Percentiles rank a stretch among this genome's conserved stretches.
phyloP scores from a whole-genome alignment of 106 monocot genomes.

The Dendrobium officinale region DNA sequence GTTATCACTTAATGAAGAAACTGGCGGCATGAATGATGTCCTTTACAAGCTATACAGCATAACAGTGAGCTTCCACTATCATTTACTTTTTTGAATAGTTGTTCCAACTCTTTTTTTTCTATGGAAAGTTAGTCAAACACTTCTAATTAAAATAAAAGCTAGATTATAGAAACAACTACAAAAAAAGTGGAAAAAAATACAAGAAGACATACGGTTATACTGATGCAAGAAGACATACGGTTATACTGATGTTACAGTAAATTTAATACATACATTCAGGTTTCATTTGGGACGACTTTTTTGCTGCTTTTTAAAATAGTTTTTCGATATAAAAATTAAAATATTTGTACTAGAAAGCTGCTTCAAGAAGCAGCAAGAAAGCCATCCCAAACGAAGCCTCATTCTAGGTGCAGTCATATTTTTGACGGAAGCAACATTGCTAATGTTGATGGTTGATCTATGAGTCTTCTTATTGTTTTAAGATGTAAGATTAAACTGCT shows the following conservation, averaged over 20 bases:
- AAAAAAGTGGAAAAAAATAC: background rate
- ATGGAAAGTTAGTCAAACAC: background rate
- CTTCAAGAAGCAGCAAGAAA: too few species aligned
- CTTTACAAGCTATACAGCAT: conserved; percentile 77
- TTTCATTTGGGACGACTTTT: too few species aligned
- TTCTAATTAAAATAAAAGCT: background rate
- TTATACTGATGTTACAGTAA: background rate
- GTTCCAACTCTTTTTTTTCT: background rate
- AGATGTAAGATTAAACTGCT: background rate
- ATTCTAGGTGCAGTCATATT: background rate
- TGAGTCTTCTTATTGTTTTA: background rate
- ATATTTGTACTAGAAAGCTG: too few species aligned
- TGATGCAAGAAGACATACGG: background rate
- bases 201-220: background rate
- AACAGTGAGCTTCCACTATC: conserved; percentile 37
- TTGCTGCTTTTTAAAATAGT: too few species aligned
- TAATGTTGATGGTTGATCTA: background rate
- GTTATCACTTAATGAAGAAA: conserved; percentile 88
- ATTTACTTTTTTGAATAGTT: background rate
- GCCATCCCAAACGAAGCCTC: too few species aligned
- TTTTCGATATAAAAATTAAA: too few species aligned
- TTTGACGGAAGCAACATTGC: background rate
- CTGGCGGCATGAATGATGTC: conserved; percentile 99
- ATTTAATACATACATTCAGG: background rate
- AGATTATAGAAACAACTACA: background rate